Conservation (phyloP, 495 filamentous ascomycete species). For the Glarea lozoyensis region DNA sequence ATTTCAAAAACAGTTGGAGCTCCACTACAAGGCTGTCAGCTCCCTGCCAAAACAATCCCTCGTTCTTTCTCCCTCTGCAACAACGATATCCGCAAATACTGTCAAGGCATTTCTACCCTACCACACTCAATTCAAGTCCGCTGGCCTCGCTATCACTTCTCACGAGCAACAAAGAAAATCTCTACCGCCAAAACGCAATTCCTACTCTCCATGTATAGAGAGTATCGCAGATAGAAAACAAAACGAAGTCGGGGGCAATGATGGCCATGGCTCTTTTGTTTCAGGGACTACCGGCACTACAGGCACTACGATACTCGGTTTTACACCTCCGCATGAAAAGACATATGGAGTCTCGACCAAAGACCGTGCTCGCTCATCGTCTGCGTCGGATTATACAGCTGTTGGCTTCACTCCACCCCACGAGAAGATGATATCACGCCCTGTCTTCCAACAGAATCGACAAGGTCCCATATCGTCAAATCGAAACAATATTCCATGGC, state of each 20-base stretch:
- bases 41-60: slow-evolving; percentile 14
- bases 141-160: slow-evolving; percentile 41
- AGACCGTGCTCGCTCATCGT: neutral
- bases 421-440: too few relatives aligned
- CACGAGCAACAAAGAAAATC: slow-evolving; percentile 26
- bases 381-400: slow-evolving; percentile 6
- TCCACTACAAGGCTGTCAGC: slow-evolving; percentile 26
- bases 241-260: slow-evolving; percentile 2
- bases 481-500: slow-evolving; percentile 17
- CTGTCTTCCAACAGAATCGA: too few relatives aligned
- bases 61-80: slow-evolving; percentile 19
- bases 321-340: slow-evolving; percentile 17
- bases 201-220: neutral
- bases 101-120: slow-evolving; percentile 36
- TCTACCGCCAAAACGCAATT: too few relatives aligned
- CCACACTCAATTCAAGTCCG: slow-evolving; percentile 32
- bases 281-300: slow-evolving; percentile 11
- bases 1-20: slow-evolving; percentile 33
- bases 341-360: neutral
- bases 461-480: too few relatives aligned
- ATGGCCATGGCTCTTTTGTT: neutral
- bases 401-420: slow-evolving; percentile 25
- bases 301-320: slow-evolving; percentile 16
- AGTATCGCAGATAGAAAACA: neutral
- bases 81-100: slow-evolving; percentile 30